These are phyloP conservation scores for Fusarium cicatricum DNA, from an alignment of 2,329 filamentous ascomycete genomes.

Conservation along the genomic window DNA sequence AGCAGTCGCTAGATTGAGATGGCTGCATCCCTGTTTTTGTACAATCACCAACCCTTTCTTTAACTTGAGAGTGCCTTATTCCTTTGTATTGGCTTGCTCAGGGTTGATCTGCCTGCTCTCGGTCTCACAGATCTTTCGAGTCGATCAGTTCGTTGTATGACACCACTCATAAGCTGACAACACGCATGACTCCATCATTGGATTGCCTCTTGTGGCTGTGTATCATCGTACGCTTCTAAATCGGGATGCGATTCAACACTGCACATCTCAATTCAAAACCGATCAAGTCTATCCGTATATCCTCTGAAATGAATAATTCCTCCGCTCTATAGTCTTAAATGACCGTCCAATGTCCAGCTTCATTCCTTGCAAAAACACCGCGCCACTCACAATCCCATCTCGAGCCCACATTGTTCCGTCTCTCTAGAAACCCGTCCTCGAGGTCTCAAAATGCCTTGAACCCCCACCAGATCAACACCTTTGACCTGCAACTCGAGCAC, in stretches of 20 bases:
- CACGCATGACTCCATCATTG: slow-evolving; percentile 7
- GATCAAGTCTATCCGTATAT: too few relatives aligned
- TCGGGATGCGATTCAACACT: slow-evolving; percentile 23
- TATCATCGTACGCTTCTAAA: slow-evolving; percentile 38
- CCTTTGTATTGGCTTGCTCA: too few relatives aligned
- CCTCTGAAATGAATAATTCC: too few relatives aligned
- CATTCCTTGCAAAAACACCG: slow-evolving; percentile 5
- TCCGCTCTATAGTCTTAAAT: too few relatives aligned
- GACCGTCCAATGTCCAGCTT: not conserved
- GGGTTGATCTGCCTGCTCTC: not conserved
- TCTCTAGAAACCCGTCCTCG: slow-evolving; percentile 2
- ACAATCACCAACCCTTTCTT: not conserved
- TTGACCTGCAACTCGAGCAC: not conserved
- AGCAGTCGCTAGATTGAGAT: slow-evolving; percentile 17
- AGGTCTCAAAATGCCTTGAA: not conserved
- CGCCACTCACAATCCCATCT: slow-evolving; percentile 2
- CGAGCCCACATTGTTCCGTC: not conserved
- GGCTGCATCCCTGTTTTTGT: slow-evolving; percentile 11
- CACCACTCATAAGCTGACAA: slow-evolving; percentile 22
- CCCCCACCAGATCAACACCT: not conserved
- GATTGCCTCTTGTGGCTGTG: slow-evolving; percentile 29
- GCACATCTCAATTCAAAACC: slow-evolving; percentile 14
- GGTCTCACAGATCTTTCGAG: not conserved
- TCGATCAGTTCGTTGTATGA: not conserved
- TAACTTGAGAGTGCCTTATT: not conserved